phyloP scores from a whole-genome alignment of 2,329 filamentous ascomycete genomes.

The Botrytis medusae region DNA sequence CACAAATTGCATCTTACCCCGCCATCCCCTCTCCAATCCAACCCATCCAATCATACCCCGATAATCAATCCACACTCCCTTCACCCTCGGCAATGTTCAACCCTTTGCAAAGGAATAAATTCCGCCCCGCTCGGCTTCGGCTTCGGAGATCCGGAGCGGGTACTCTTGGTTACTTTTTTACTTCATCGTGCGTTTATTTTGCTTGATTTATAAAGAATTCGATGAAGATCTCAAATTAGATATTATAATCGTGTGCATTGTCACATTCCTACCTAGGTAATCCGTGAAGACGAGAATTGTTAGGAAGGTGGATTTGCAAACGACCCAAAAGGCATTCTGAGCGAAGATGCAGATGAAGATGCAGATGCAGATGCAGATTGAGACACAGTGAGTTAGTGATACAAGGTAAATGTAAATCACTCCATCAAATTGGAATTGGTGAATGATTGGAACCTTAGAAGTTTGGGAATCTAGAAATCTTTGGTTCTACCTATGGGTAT shows the following conservation, averaged over 20 bases:
- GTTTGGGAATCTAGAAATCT: not conserved
- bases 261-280: not conserved
- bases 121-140: not conserved
- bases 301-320: not conserved
- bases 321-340: too few species aligned
- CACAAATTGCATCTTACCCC: not conserved
- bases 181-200: not conserved
- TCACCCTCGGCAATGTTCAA: not conserved
- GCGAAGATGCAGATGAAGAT: too few species aligned
- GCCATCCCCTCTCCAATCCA: not conserved
- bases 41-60: not conserved
- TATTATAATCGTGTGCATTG: not conserved
- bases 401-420: not conserved
- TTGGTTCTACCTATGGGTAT: slow-evolving; percentile 16
- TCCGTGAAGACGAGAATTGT: not conserved
- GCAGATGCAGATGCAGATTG: too few species aligned
- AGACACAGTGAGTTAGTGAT: not conserved
- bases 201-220: not conserved
- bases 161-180: not conserved
- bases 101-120: not conserved
- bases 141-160: not conserved
- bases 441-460: not conserved
- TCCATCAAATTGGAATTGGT: not conserved
- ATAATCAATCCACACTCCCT: not conserved
- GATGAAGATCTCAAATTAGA: not conserved